Evolutionary conservation across 495 filamentous ascomycete genomes (phyloP).

Genomic region (Cercophora newfieldiana): DNA sequence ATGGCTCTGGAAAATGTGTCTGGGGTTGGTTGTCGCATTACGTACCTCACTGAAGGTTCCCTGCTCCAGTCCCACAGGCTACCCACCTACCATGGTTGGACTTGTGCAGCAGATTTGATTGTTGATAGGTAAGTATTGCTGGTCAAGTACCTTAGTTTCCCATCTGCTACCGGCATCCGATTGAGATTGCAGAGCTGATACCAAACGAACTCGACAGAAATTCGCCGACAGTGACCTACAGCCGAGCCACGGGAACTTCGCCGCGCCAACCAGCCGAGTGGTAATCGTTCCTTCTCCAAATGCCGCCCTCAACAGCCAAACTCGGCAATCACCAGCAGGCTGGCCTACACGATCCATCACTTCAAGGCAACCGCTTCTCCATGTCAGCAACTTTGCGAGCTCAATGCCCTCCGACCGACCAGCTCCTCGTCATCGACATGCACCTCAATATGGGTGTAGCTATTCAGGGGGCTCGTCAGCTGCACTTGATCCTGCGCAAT

Average conservation of each 20-base stretch:
- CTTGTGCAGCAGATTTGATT: too few species aligned
- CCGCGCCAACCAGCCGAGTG: too few species aligned
- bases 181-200: too few species aligned
- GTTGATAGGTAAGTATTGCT: too few species aligned
- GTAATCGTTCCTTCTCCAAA: too few species aligned
- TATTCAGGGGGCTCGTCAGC: conserved; percentile 7
- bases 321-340: neutral
- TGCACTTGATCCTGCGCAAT: neutral
- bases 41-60: neutral
- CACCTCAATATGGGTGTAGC: conserved; percentile 11
- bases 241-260: too few species aligned
- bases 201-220: too few species aligned
- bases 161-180: too few species aligned
- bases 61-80: too few species aligned
- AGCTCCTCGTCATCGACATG: neutral
- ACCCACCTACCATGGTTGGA: too few species aligned
- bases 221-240: too few species aligned
- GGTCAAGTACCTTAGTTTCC: too few species aligned
- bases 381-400: neutral
- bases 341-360: neutral
- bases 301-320: neutral
- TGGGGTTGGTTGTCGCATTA: neutral
- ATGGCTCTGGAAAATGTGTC: neutral
- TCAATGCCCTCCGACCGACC: neutral
- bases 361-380: neutral